Evolutionary conservation across 2,329 filamentous ascomycete species (phyloP), one percentile per base, ranked within the genome.

Genomic region (Aspergillus sp.): DNA sequence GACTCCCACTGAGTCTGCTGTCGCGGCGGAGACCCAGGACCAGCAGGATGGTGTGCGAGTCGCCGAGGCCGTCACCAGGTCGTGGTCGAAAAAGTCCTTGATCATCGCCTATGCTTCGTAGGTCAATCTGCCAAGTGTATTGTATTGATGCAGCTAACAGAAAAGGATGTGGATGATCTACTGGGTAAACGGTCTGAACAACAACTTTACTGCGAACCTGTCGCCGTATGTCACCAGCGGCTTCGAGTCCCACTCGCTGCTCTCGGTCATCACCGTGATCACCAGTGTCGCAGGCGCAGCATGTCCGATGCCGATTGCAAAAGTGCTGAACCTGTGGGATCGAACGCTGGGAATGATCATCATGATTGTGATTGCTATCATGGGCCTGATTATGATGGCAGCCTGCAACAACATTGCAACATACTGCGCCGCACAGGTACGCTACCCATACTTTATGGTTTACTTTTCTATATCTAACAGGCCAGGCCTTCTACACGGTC

Each of bases 331-430:
- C 69, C 74, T 86, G 35, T 88, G 82, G 80, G 86, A 84, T 31
- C 82, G 86, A 27, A 78, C 84, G 1, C 78, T 86, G 62, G 85
- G 83, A 17, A 80, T 85, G 59, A 57, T 78, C 1, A 40, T 83
- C 39, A 82, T 82, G 71, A 65, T 82, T 0, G 52, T 73, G 5
- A 66, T 81, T 50, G 76, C 77, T 62, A 77, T 79, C 0, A 59
- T 81, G 0, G 80, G 81, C n/a, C 72, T 87, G 43, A 76, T 87
- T 61, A 79, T 90, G 74, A 86, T 87, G 75, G 87, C 87, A 4
- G 77, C 76, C 2, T 87, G 84, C 70, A 74, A 79, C 3, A 83
- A 83, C 59, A 81, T 89, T n/a, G 73, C 82, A 55, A 84, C 82
- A 0, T 90, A 87, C 68, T 83, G 84, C 49, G 86, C 86, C 1